Percentiles rank a stretch among this genome's conserved stretches.
Conservation (phyloP, 1,139 yeast species). For the Kluyveromyces sp. region DNA sequence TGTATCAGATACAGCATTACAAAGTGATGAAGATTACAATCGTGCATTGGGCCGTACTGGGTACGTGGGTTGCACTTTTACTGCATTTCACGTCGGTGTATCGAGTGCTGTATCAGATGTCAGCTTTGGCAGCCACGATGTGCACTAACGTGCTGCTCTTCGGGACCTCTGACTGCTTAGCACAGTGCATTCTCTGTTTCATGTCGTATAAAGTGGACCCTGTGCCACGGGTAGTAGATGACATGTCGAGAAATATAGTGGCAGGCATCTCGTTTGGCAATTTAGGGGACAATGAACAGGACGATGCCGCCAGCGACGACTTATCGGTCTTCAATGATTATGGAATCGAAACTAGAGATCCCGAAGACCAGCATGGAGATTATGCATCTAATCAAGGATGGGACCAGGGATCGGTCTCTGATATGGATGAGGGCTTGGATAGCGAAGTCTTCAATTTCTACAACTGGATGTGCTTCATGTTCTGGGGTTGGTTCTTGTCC, state of each 20-base stretch:
- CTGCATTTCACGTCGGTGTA: slow-evolving; percentile 50
- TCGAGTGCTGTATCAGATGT: slow-evolving; percentile 56
- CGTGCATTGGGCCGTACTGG: slow-evolving; percentile 47
- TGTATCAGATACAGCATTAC: slow-evolving; percentile 8
- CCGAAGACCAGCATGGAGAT: neutral
- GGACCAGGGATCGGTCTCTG: slow-evolving; percentile 4
- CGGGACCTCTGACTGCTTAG: slow-evolving; percentile 85
- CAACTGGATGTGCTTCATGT: slow-evolving; percentile 71
- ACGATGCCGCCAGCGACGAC: slow-evolving; percentile 18
- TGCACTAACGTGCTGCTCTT: slow-evolving; percentile 76
- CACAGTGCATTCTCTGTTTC: slow-evolving; percentile 44
- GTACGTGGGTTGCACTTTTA: slow-evolving; percentile 43
- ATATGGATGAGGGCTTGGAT: slow-evolving; percentile 19
- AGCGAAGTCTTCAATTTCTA: slow-evolving; percentile 50
- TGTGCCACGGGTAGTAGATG: slow-evolving; percentile 28
- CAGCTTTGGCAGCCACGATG: slow-evolving; percentile 68
- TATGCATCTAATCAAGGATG: neutral
- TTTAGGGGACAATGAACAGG: slow-evolving; percentile 3
- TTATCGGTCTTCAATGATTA: slow-evolving; percentile 26
- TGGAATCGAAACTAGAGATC: slow-evolving; percentile 11
- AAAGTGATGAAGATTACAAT: slow-evolving; percentile 36
- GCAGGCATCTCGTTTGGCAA: slow-evolving; percentile 10
- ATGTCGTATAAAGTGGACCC: slow-evolving; percentile 26
- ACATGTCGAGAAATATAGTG: slow-evolving; percentile 29
- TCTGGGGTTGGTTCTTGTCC: slow-evolving; percentile 82